Base-by-base conservation (phyloP, 495 filamentous ascomycete species). In the Lasiosphaeria miniovina region DNA sequence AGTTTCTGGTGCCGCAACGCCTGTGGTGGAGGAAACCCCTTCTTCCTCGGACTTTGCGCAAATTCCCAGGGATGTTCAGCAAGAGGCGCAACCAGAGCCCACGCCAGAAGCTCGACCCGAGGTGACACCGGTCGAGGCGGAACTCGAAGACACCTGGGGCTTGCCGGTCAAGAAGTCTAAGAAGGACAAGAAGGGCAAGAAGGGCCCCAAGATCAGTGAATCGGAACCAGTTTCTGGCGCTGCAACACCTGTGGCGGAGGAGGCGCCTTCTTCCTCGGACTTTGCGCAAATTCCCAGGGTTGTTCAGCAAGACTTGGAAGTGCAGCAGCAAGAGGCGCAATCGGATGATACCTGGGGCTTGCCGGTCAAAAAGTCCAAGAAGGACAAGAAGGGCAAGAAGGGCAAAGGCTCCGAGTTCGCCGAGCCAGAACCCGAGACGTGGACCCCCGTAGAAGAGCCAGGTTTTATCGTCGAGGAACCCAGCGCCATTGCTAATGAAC, bases 381-480 rank as follows among this genome's bases (percentile, higher is more conserved):
- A 65, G 41, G 63, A 77, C 63, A 71, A 75, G 59, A 74, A 74
- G 38, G 14, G 46, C 7, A 74, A 71, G 48, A 68, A 71, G 59
- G 55, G 59, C 11, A 74, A 75, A 58, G 15, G 38, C 38, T 58
- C 50, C 34, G 52, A 60, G 32, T 54, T 66, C 51, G 12, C 57
- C 11, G 69, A 65, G 35, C 4, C 57, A 31, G 53, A 49, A 17
- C 1, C 56, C 6, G 60, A 67, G 53, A 55, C 61, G 17, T 36
- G 43, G 15, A 24, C 14, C 8, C 15, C 12, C 9, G 36, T 38
- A 5, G 52, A 49, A 12, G 61, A 55, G 5, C 46, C n/a, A 14
- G 17, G 10, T 14, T 12, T 33, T 36, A 31, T 49, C 3, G 35
- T 36, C 51, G 14, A 33, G 15, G 34, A 31, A 46, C 43, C 11